These are phyloP conservation scores for Suillus spraguei DNA, from an alignment of 768 basidiomycete species.

Conservation along the genomic window DNA sequence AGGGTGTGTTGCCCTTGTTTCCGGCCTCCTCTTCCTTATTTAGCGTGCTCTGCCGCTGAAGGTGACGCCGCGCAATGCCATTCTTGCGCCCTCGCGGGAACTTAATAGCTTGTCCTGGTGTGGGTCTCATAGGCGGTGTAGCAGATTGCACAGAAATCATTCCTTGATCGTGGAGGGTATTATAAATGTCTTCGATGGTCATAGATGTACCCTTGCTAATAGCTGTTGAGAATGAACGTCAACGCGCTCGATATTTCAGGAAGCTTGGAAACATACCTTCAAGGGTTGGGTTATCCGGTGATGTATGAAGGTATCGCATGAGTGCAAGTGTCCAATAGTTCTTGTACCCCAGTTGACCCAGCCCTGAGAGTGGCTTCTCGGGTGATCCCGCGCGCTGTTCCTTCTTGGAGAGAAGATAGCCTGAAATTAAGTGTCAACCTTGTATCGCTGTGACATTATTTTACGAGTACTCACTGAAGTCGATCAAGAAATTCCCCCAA, in stretches of 20 bases:
- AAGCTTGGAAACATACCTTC: slow-evolving; percentile 59
- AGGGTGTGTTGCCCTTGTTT: slow-evolving; percentile 49
- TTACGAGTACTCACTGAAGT: slow-evolving; percentile 72
- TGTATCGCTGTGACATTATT: neutral
- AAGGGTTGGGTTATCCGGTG: slow-evolving; percentile 62
- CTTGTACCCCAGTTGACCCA: slow-evolving; percentile 93
- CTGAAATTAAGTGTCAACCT: slow-evolving; percentile 41
- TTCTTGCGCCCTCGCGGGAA: slow-evolving; percentile 67
- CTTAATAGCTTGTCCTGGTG: slow-evolving; percentile 80
- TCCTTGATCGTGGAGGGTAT: slow-evolving; percentile 67
- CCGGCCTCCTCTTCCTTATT: slow-evolving; percentile 40
- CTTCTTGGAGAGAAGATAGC: slow-evolving; percentile 95
- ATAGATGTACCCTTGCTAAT: slow-evolving; percentile 87
- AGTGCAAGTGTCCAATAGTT: slow-evolving; percentile 92
- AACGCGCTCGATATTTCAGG: slow-evolving; percentile 22
- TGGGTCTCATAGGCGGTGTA: slow-evolving; percentile 56
- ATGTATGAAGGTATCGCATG: slow-evolving; percentile 73
- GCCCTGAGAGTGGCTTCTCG: slow-evolving; percentile 91
- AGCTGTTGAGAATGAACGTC: slow-evolving; percentile 48
- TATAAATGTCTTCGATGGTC: slow-evolving; percentile 86
- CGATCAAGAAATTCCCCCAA: slow-evolving; percentile 96
- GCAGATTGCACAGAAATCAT: slow-evolving; percentile 66
- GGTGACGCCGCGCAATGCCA: slow-evolving; percentile 63
- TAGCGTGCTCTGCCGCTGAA: slow-evolving; percentile 55
- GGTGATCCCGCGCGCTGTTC: slow-evolving; percentile 90